Percentiles rank a stretch among this genome's conserved stretches.
Evolutionary conservation across 129 eudicot genomes (phyloP).

Genomic region (Saposhnikovia divaricata): DNA sequence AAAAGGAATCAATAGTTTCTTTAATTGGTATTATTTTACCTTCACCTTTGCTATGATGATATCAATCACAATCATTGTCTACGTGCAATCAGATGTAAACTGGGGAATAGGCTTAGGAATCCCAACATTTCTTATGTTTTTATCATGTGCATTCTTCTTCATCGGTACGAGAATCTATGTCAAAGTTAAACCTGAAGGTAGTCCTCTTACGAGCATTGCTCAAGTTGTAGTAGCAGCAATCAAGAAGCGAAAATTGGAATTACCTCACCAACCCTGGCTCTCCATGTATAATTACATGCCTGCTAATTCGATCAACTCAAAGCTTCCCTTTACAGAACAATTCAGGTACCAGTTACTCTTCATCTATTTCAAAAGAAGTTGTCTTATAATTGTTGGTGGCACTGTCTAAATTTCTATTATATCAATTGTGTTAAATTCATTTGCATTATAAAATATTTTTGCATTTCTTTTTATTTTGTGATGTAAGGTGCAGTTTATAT

Average conservation of each 20-base stretch:
- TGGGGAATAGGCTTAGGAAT: constrained; percentile 17
- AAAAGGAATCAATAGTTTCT: constrained; percentile 16
- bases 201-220: constrained; percentile 1
- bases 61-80: constrained; percentile 15
- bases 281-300: not conserved
- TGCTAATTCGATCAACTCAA: constrained; percentile 4
- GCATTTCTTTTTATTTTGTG: not conserved
- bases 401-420: not conserved
- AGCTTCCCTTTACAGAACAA: constrained; percentile 10
- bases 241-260: not conserved
- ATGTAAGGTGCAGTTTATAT: too few relatives aligned
- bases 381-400: not conserved
- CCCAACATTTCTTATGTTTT: constrained; percentile 10
- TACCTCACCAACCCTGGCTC: constrained; percentile 7
- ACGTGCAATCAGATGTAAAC: constrained; percentile 11
- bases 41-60: constrained; percentile 19
- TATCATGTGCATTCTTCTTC: constrained; percentile 5
- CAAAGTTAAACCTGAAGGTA: constrained; percentile 6
- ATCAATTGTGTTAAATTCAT: not conserved
- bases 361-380: not conserved
- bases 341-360: not conserved
- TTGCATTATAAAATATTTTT: not conserved
- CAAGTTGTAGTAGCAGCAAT: constrained; percentile 5
- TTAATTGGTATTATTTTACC: constrained; percentile 19
- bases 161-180: constrained; percentile 7